Base-by-base conservation (phyloP, 345 rosid species). In the Laguncularia racemosa region DNA sequence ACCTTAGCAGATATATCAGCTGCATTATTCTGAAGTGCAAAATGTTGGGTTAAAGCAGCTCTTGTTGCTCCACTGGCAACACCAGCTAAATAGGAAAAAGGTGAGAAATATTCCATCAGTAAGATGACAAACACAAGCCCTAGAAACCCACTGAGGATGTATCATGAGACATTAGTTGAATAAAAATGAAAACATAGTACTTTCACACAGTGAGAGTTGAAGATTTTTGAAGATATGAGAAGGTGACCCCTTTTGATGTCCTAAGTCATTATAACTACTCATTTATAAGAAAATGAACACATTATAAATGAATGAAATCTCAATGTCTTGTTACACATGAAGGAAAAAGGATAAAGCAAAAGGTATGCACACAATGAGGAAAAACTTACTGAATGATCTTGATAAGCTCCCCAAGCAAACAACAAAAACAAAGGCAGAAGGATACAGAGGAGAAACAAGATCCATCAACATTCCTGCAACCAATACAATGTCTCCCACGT, bases 11-110 rank as follows among this genome's bases (percentile, higher is more conserved):
- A 82, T 67, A 88, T 91, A 75, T 91, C 96, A 0, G 96, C 98
- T 17, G 91, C 98, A 82, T 91, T 91, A 38, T 78, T 89, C 73
- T 86, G 95, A 52, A 88, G 98, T 49, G 98, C 90, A 71, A 91
- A 91, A 70, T 91, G 98, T 60, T 91, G 98, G 49, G 98, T 88
- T 70, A 91, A 71, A 61, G 98, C 98, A 71, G 98, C 98, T 79
- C 98, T 82, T 43, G 98, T 91, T 50, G 98, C 95, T 76, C 98
- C 98, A 73, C 96, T 88, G 56, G 96, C 98, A 75, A 91, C 98
- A 71, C 98, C 95, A 58, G 98, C 96, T 91, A 70, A 68, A 62
- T 20, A 53, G 55, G 55, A 14, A 48, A 46, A 45, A 44, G 28
- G 23, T 23, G 0, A 12, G 43, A 11, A 57, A 15, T 28, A 18